phyloP scores from a whole-genome alignment of 139 green algal genomes.

The Volvox reticuliferus region DNA sequence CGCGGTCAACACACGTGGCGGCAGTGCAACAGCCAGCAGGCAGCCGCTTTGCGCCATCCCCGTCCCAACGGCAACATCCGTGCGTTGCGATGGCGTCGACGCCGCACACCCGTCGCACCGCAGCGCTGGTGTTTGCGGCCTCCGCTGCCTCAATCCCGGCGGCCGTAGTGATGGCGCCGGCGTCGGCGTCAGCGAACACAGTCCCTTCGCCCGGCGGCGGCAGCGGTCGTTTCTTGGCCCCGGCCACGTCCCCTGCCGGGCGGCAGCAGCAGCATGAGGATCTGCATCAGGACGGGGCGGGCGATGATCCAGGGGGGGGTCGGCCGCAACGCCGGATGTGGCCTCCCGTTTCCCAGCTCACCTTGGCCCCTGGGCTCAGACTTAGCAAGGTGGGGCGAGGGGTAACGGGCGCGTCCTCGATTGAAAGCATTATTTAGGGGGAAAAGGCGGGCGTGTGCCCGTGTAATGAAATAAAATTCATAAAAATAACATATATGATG shows the following conservation, averaged over 20 bases:
- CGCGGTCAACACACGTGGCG: too few relatives aligned
- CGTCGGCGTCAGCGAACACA: background rate
- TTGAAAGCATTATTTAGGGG: background rate
- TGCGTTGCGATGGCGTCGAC: too few relatives aligned
- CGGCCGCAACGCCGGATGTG: background rate
- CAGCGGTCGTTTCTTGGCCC: background rate
- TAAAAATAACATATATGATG: background rate
- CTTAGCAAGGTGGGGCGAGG: conserved; percentile 13
- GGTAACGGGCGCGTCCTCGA: background rate
- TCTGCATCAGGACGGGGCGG: background rate
- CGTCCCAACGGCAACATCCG: too few relatives aligned
- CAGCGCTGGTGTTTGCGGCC: background rate
- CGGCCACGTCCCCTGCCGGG: conserved; percentile 1
- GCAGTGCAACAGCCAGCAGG: too few relatives aligned
- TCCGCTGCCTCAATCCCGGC: background rate
- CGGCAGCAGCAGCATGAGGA: background rate
- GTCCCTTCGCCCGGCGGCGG: background rate
- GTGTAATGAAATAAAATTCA: background rate
- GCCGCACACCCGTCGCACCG: background rate
- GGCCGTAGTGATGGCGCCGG: background rate
- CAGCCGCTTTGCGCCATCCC: too few relatives aligned
- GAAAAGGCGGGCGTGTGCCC: background rate
- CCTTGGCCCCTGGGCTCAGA: background rate
- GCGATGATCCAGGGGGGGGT: background rate
- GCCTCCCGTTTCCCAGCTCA: background rate